phyloP scores from a whole-genome alignment of 495 filamentous ascomycete species.

The Trichoderma asperelloides region DNA sequence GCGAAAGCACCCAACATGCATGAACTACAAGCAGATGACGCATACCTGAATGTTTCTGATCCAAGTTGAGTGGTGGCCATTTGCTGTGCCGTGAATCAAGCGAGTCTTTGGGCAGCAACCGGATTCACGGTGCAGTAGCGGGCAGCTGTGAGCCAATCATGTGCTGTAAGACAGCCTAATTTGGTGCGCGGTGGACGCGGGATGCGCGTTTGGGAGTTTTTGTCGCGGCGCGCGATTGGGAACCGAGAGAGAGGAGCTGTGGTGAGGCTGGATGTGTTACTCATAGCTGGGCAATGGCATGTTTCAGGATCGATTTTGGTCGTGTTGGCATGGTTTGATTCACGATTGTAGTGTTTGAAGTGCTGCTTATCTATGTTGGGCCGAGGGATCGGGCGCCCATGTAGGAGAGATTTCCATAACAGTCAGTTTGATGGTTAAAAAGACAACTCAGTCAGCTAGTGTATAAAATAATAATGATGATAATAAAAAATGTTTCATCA shows the following conservation, averaged over 20 bases:
- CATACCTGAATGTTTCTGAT: neutral
- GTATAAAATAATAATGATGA: no score
- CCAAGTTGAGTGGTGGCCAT: neutral
- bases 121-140: neutral
- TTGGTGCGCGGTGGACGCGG: neutral
- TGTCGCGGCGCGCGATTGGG: neutral
- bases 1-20: neutral
- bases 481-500: neutral
- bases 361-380: neutral
- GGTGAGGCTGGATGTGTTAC: neutral
- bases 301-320: neutral
- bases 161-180: neutral
- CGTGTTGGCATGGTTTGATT: no score
- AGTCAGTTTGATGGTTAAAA: no score
- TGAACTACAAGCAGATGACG: conserved; percentile 4
- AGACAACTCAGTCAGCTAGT: no score
- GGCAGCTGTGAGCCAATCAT: neutral
- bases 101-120: conserved; percentile 1
- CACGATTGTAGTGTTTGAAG: neutral
- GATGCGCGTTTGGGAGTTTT: conserved; percentile 1
- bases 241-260: neutral
- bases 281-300: neutral
- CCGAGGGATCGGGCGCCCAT: no score
- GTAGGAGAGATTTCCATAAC: no score
- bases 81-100: neutral